Evolutionary conservation across 345 rosid species (phyloP).

Genomic region (Hibiscus syriacus): DNA sequence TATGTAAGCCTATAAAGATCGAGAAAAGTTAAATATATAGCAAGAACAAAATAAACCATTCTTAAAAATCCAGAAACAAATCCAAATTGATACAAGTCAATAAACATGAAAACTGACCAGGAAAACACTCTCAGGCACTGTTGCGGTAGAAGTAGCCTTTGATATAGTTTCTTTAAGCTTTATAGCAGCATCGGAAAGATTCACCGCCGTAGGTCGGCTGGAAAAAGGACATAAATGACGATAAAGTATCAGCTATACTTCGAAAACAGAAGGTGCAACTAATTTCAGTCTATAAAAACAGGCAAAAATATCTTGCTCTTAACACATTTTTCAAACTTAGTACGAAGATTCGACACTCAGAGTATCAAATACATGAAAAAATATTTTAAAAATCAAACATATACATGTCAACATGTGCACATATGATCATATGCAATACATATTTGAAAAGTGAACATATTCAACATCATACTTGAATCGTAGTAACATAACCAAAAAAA

Average conservation of each 20-base stretch:
- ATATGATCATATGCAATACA: background rate
- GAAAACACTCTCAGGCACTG: slow-evolving; percentile 39
- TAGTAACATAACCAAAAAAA: no score
- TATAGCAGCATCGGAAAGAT: slow-evolving; percentile 84
- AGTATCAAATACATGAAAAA: background rate
- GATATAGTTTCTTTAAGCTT: slow-evolving; percentile 58
- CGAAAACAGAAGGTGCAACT: background rate
- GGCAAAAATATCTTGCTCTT: background rate
- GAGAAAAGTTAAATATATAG: background rate
- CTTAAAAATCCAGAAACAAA: background rate
- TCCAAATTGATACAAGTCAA: background rate
- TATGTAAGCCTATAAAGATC: no score
- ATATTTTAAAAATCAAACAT: no score
- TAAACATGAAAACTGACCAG: slow-evolving; percentile 30
- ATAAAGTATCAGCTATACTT: slow-evolving; percentile 8
- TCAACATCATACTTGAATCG: no score
- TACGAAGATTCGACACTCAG: background rate
- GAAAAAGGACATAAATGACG: slow-evolving; percentile 16
- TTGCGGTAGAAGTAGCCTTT: slow-evolving; percentile 34
- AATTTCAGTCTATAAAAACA: background rate
- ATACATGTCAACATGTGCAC: background rate
- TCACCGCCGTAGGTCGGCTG: slow-evolving; percentile 88
- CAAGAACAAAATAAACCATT: background rate
- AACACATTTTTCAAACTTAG: background rate
- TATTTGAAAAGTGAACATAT: no score